phyloP scores from a whole-genome alignment of 2,329 filamentous ascomycete genomes.

The Aspergillus aculeatus region DNA sequence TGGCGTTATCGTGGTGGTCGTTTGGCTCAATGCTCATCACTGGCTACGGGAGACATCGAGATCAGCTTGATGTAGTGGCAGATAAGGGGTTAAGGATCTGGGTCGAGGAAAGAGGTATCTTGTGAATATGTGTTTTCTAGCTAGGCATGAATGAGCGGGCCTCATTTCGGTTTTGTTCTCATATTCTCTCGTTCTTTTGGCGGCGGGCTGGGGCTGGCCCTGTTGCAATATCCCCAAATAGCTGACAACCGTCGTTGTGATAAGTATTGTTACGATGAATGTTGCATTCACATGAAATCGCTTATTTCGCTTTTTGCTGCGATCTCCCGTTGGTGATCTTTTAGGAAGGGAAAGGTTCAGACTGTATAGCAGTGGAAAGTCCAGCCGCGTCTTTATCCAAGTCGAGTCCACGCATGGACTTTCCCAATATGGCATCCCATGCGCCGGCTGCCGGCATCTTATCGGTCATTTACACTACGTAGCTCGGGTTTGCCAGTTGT shows the following conservation, averaged over 20 bases:
- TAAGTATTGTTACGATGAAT: too few species aligned
- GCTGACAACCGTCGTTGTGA: too few species aligned
- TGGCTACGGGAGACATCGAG: conserved; percentile 24
- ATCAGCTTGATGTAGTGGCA: not conserved
- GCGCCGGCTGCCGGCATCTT: conserved; percentile 8
- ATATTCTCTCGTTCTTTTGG: not conserved
- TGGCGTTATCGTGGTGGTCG: conserved; percentile 46
- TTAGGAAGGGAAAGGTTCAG: too few species aligned
- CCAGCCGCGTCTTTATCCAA: conserved; percentile 5
- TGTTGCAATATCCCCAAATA: not conserved
- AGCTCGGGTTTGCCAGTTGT: not conserved
- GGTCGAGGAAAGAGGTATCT: not conserved
- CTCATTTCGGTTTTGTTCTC: conserved; percentile 5
- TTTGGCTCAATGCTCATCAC: conserved; percentile 42
- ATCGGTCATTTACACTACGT: conserved; percentile 7
- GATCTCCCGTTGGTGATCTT: too few species aligned
- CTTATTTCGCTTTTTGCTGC: too few species aligned
- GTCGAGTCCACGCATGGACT: conserved; percentile 17
- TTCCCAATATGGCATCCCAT: conserved; percentile 15
- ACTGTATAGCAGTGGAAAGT: not conserved
- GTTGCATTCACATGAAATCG: too few species aligned
- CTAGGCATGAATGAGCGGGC: conserved; percentile 10
- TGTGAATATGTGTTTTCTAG: not conserved
- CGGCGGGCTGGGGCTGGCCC: conserved; percentile 3
- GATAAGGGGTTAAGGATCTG: not conserved